Conservation (phyloP, 495 filamentous ascomycete genomes). For the Annulohypoxylon bovei region DNA sequence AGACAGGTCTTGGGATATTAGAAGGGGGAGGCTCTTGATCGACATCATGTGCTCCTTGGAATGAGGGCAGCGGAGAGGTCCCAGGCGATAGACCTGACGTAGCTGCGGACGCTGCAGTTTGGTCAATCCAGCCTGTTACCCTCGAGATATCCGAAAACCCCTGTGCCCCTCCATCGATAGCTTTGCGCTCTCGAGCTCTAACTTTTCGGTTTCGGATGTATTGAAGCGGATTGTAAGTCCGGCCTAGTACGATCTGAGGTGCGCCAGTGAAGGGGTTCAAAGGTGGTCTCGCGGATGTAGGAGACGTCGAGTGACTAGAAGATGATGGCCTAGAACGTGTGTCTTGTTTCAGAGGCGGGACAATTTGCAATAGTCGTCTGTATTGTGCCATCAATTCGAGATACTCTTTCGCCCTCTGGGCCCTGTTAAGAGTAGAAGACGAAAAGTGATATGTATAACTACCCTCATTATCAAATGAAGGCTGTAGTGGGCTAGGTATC, state of each 20-base stretch:
- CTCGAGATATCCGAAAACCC: conserved; percentile 77
- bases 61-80: conserved; percentile 60
- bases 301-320: conserved; percentile 45
- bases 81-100: conserved; percentile 37
- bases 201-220: conserved; percentile 85
- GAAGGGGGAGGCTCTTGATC: conserved; percentile 49
- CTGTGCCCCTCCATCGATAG: conserved; percentile 74
- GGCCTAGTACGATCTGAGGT: conserved; percentile 53
- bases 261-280: conserved; percentile 21
- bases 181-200: conserved; percentile 74
- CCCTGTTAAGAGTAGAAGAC: conserved; percentile 77
- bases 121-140: conserved; percentile 79
- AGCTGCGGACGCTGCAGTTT: conserved; percentile 64
- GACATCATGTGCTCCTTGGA: conserved; percentile 54
- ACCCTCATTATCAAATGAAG: conserved; percentile 53
- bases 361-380: conserved; percentile 74
- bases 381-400: conserved; percentile 86
- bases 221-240: conserved; percentile 87
- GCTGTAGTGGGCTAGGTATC: conserved; percentile 55
- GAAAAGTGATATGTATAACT: conserved; percentile 72
- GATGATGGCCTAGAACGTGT: conserved; percentile 40
- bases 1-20: conserved; percentile 44
- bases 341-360: conserved; percentile 73
- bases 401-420: conserved; percentile 78
- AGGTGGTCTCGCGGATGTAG: conserved; percentile 33